Evolutionary conservation across 1,284 basidiomycete species (phyloP), one percentile per base, ranked within the genome.

Genomic region (Fomitopsis palustris): DNA sequence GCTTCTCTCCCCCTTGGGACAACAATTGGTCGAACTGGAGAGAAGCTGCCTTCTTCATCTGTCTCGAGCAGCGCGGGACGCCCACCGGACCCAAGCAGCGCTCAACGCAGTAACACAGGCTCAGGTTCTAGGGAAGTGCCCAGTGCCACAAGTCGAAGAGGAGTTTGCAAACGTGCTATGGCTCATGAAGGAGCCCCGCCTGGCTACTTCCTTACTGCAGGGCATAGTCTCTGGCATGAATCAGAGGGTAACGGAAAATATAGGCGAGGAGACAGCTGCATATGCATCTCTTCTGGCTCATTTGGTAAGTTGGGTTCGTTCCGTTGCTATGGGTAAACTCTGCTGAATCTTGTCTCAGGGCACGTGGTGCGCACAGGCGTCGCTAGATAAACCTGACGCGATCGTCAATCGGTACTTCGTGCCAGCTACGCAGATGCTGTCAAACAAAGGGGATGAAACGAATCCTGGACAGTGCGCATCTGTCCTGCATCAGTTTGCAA

Each of bases 101-200:
- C 77, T 98, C 54, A 98, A 97, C 65, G 88, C 95, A 2, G 80
- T 96, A 33, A 81, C 90, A 16, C 83, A 86, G 31, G 92, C 94
- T 0, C 87, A 90, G 64, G 77, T 77, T 45, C 75, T 96, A 21
- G 85, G 87, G 61, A 69, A 68, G 0, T 61, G 65, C 3, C 69
- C 79, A 1, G 77, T 79, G 0, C 78, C 86, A 16, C 78, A 85
- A 29, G 81, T 90, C n/a, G 82, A 82, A 1, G 80, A 87, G 67
- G 95, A 98, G 71, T 94, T 94, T 65, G 90, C 96, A 2, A 85
- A 89, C 57, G 94, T 98, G 6, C 81, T 98, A 12, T 98, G 96
- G 95, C 75, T 84, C 4, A 90, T 93, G 66, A 85, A 86, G 38
- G 95, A 98, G 69, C 91, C 93, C 66, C 85, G 86, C 56, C 76